Evolutionary conservation across 331 rosid genomes (phyloP), one percentile per base, ranked within the genome.

Genomic region (Ulmus americana): DNA sequence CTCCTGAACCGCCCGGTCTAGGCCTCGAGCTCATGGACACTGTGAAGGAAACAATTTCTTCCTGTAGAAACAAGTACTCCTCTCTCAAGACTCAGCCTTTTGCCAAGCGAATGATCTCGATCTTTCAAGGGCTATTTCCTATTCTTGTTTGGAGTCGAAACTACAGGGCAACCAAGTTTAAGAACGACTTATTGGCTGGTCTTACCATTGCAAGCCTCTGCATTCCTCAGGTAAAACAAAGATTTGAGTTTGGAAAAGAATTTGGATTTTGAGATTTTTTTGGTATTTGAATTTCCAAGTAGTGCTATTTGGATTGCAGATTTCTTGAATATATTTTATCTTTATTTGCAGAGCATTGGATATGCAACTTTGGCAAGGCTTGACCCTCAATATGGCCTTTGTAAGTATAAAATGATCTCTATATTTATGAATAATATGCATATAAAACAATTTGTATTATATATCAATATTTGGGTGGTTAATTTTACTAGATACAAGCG

Each of bases 301-400:
- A 28, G 35, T 28, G 35, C 35, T 28, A 28, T 28, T 28, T 28
- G 35, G 35, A 28, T 28, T 28, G 35, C 35, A 28, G 35, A 28
- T 28, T 49, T 13, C 5, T 3, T 13, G 15, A 14, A 1, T 50
- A 50, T 14, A 6, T 6, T 15, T 14, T 4, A 48, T 0, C 7
- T 15, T n/a, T 50, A 53, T 11, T 56, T 68, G 83, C 86, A 90
- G 95, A 84, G 95, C 65, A 85, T 90, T 77, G 97, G 97, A 9
- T 90, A 88, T 79, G 97, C 95, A 11, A 82, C 88, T 61, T 69
- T 90, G 20, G 97, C 95, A 45, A 76, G 76, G 70, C 95, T 90
- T 77, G 89, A 78, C 52, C 97, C 95, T 55, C 83, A 85, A 66
- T 90, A 84, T 72, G 95, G 95, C 11, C 97, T 90, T 10, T 90